These are phyloP conservation scores for Penicillium nucicola DNA, from an alignment of 495 filamentous ascomycete species.

Conservation along the genomic window DNA sequence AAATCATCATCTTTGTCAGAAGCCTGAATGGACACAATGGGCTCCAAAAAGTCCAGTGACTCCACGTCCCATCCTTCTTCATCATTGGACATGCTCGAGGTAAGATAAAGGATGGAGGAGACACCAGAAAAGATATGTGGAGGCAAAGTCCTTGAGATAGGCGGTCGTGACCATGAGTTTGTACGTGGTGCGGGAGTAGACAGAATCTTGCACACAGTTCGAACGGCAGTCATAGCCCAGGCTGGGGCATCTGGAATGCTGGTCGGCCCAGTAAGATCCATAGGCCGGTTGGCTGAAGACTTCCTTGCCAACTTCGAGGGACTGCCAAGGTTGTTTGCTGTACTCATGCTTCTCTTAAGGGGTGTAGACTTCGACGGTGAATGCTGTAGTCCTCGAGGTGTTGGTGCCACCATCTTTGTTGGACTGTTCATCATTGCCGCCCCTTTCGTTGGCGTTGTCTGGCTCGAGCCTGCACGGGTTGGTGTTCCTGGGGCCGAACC, in stretches of 20 bases:
- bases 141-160: conserved; percentile 45
- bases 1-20: conserved; percentile 36
- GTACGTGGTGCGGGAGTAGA: conserved; percentile 48
- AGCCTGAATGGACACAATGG: conserved; percentile 27
- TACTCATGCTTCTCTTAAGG: conserved; percentile 32
- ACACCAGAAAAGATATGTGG: conserved; percentile 66
- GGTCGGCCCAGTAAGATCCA: conserved; percentile 23
- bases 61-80: conserved; percentile 39
- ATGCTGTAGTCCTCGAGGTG: conserved; percentile 35
- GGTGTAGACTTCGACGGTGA: conserved; percentile 43
- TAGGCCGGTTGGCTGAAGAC: conserved; percentile 6
- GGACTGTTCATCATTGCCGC: conserved; percentile 27
- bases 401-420: conserved; percentile 27
- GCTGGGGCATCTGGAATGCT: conserved; percentile 51
- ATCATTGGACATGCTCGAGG: conserved; percentile 30
- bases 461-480: conserved; percentile 22
- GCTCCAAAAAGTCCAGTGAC: conserved; percentile 34
- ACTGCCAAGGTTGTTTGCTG: conserved; percentile 13
- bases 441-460: conserved; percentile 33
- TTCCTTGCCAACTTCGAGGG: conserved; percentile 25
- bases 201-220: conserved; percentile 63
- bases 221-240: conserved; percentile 66
- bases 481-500: conserved; percentile 29
- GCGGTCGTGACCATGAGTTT: conserved; percentile 43
- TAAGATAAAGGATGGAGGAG: conserved; percentile 48